A percentile compares a stretch with the other conserved stretches of the same genome.
Evolutionary conservation across 257 asterid genomes (phyloP).

Genomic region (Solanum virginianum): DNA sequence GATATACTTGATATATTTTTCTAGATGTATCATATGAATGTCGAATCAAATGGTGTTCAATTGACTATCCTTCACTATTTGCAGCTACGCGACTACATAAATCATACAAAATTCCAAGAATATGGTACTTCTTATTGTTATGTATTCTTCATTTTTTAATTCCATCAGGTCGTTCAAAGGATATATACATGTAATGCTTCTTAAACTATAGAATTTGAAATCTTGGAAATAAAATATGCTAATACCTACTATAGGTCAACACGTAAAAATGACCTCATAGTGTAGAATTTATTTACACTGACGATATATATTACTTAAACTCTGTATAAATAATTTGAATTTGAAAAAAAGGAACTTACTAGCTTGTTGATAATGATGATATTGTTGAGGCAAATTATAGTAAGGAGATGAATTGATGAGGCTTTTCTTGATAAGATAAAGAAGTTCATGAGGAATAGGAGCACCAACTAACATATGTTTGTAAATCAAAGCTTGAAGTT

Average conservation of each 20-base stretch:
- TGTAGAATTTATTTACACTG: not conserved
- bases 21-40: not conserved
- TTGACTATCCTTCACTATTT: not conserved
- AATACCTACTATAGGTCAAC: not conserved
- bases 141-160: not conserved
- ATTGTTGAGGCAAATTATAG: constrained; percentile 22
- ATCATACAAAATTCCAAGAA: not conserved
- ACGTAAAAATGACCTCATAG: not conserved
- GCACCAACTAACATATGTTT: constrained; percentile 79
- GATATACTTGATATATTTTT: not conserved
- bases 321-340: not conserved
- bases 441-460: constrained; percentile 66
- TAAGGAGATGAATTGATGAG: constrained; percentile 32
- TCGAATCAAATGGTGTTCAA: not conserved
- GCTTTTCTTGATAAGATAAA: constrained; percentile 65
- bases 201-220: not conserved
- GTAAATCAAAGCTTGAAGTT: constrained; percentile 76
- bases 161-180: not conserved
- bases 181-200: not conserved
- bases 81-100: not conserved
- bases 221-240: not conserved
- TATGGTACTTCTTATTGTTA: not conserved
- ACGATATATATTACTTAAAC: not conserved
- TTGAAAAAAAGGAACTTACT: constrained; percentile 28
- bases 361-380: constrained; percentile 33